Evolutionary conservation across 2,329 filamentous ascomycete genomes (phyloP).

Genomic region (Lachnellula subtilissima): DNA sequence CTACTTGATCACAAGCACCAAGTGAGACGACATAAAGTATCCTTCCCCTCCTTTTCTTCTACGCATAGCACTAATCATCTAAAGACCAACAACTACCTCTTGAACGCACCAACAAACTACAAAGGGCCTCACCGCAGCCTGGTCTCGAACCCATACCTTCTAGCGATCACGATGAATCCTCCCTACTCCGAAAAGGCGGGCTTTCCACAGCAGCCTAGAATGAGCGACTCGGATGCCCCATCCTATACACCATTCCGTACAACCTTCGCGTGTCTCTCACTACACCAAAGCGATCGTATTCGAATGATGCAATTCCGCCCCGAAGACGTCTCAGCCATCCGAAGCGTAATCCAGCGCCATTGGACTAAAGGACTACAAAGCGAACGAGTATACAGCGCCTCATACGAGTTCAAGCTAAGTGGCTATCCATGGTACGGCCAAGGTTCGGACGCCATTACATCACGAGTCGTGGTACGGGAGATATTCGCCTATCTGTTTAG

Average conservation of each 20-base stretch:
- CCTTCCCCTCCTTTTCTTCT: too few relatives aligned
- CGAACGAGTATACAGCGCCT: slow-evolving; percentile 30
- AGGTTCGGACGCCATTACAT: slow-evolving; percentile 26
- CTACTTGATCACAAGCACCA: too few relatives aligned
- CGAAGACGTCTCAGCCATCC: slow-evolving; percentile 26
- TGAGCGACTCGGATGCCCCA: slow-evolving; percentile 3
- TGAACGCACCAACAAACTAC: too few relatives aligned
- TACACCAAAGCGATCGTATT: slow-evolving; percentile 30
- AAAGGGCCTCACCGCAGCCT: too few relatives aligned
- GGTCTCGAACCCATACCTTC: too few relatives aligned
- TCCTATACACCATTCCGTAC: slow-evolving; percentile 21
- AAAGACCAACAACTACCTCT: too few relatives aligned
- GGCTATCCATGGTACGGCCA: slow-evolving; percentile 34
- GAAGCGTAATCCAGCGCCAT: slow-evolving; percentile 20
- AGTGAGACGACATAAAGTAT: too few relatives aligned
- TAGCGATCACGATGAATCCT: neutral
- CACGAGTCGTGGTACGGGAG: slow-evolving; percentile 31
- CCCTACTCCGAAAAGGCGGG: neutral
- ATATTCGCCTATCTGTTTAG: slow-evolving; percentile 33
- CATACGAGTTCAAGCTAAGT: slow-evolving; percentile 35
- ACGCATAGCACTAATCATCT: too few relatives aligned
- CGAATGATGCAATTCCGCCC: slow-evolving; percentile 35
- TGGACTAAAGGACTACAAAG: slow-evolving; percentile 32
- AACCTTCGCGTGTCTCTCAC: slow-evolving; percentile 30
- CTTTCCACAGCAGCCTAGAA: neutral